Conservation (phyloP, 208 protist species). For the Crithidia expoeki region DNA sequence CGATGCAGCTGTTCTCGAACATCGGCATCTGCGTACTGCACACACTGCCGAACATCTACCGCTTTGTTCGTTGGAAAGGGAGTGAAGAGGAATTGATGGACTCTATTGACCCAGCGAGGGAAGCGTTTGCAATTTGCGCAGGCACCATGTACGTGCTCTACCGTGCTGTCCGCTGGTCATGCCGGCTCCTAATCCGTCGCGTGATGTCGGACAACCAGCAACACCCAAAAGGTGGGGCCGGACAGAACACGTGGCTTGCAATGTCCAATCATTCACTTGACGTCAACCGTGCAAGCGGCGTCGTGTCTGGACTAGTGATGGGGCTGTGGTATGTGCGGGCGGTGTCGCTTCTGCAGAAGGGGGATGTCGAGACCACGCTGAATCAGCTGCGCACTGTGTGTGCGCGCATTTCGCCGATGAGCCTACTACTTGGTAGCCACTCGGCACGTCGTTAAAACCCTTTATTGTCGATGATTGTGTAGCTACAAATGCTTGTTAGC, state of each 20-base stretch:
- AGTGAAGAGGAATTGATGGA: conserved; percentile 37
- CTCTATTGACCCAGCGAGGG: conserved; percentile 54
- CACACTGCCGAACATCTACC: conserved; percentile 73
- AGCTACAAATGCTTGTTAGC: too few species aligned
- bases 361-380: conserved; percentile 44
- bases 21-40: conserved; percentile 61
- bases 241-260: conserved; percentile 36
- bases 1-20: conserved; percentile 73
- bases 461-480: neutral
- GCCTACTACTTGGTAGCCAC: conserved; percentile 33
- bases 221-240: conserved; percentile 3
- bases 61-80: conserved; percentile 52
- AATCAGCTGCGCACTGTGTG: conserved; percentile 49
- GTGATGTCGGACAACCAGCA: conserved; percentile 31
- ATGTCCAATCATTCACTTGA: conserved; percentile 27
- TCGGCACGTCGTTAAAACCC: neutral
- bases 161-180: conserved; percentile 48
- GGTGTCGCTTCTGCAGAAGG: conserved; percentile 60
- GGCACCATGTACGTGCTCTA: conserved; percentile 69
- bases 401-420: conserved; percentile 48
- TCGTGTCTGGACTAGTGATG: conserved; percentile 50
- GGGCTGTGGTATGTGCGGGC: conserved; percentile 63
- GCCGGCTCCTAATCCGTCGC: conserved; percentile 37
- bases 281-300: conserved; percentile 40
- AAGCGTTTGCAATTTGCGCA: conserved; percentile 73